Evolutionary conservation across 2,329 filamentous ascomycete genomes (phyloP).

Genomic region (Stromatinia cepivora): DNA sequence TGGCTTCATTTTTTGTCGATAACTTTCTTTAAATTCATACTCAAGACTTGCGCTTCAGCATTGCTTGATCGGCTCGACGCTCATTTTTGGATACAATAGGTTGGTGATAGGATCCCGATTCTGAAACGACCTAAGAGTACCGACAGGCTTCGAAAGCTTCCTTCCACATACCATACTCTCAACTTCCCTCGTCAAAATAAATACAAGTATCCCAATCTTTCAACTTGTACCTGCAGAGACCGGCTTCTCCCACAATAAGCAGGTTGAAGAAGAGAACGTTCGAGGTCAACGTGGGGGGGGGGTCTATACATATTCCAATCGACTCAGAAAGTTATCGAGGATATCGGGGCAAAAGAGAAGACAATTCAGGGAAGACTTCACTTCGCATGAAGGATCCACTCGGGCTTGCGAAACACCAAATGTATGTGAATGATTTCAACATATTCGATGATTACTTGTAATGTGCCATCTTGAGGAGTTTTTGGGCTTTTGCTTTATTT

Average conservation of each 20-base stretch:
- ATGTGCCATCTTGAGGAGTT: not conserved
- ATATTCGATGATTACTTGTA: slow-evolving; percentile 8
- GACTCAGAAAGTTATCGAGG: slow-evolving; percentile 5
- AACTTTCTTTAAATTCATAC: slow-evolving; percentile 17
- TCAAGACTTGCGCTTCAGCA: slow-evolving; percentile 29
- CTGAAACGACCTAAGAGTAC: slow-evolving; percentile 30
- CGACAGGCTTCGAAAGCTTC: slow-evolving; percentile 28
- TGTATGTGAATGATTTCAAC: slow-evolving; percentile 36
- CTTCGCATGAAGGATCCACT: slow-evolving; percentile 36
- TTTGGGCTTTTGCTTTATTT: not conserved
- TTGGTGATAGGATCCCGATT: slow-evolving; percentile 24
- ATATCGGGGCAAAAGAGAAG: slow-evolving; percentile 22
- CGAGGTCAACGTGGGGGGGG: slow-evolving; percentile 1
- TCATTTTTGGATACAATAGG: slow-evolving; percentile 23
- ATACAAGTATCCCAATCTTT: slow-evolving; percentile 18
- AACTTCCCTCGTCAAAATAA: not conserved
- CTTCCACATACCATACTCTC: not conserved
- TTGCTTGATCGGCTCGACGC: slow-evolving; percentile 37
- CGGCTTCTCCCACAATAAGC: slow-evolving; percentile 15
- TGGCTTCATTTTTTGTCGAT: slow-evolving; percentile 12
- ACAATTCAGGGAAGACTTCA: slow-evolving; percentile 25
- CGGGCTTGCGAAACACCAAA: slow-evolving; percentile 39
- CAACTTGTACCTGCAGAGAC: slow-evolving; percentile 11
- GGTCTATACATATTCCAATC: slow-evolving; percentile 15
- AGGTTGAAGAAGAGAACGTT: slow-evolving; percentile 12